Percentiles rank a stretch among this genome's conserved stretches.
Conservation (phyloP, 805 yeast species). For the Teunomyces barrocoloradensis region DNA sequence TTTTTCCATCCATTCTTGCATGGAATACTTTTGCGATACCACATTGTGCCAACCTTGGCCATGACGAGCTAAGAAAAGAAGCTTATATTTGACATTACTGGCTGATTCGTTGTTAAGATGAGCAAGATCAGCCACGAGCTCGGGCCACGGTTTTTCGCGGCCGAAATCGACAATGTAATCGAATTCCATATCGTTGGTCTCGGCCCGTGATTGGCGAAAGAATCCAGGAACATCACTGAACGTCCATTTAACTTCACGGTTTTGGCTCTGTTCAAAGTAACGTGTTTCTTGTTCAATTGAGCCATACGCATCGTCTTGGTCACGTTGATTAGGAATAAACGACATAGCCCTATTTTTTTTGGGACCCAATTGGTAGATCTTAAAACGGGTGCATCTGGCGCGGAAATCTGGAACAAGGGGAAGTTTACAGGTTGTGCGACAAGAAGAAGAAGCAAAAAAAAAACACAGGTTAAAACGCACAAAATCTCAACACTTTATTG, state of each 20-base stretch:
- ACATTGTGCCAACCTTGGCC: slow-evolving; percentile 29
- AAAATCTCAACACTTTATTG: slow-evolving; percentile 2
- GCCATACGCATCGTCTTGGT: slow-evolving; percentile 32
- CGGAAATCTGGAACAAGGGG: neutral
- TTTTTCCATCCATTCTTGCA: slow-evolving; percentile 20
- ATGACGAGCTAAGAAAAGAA: slow-evolving; percentile 24
- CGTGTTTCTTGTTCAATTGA: slow-evolving; percentile 18
- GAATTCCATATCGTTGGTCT: slow-evolving; percentile 22
- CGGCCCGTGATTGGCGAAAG: slow-evolving; percentile 18
- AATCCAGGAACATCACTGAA: slow-evolving; percentile 25
- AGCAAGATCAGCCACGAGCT: slow-evolving; percentile 11
- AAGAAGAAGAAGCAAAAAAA: too few species aligned
- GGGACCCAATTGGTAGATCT: neutral
- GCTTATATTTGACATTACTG: slow-evolving; percentile 17
- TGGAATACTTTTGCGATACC: slow-evolving; percentile 20
- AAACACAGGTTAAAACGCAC: neutral
- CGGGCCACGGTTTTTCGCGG: slow-evolving; percentile 16
- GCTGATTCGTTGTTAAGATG: slow-evolving; percentile 11
- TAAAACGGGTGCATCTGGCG: neutral
- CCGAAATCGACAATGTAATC: slow-evolving; percentile 21
- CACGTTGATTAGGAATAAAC: slow-evolving; percentile 29
- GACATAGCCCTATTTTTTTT: neutral
- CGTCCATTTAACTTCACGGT: slow-evolving; percentile 13
- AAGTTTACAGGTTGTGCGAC: neutral
- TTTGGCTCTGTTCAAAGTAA: slow-evolving; percentile 11